These are phyloP conservation scores for Angomonas ambiguus DNA, from an alignment of 208 protist species.

Conservation along the genomic window DNA sequence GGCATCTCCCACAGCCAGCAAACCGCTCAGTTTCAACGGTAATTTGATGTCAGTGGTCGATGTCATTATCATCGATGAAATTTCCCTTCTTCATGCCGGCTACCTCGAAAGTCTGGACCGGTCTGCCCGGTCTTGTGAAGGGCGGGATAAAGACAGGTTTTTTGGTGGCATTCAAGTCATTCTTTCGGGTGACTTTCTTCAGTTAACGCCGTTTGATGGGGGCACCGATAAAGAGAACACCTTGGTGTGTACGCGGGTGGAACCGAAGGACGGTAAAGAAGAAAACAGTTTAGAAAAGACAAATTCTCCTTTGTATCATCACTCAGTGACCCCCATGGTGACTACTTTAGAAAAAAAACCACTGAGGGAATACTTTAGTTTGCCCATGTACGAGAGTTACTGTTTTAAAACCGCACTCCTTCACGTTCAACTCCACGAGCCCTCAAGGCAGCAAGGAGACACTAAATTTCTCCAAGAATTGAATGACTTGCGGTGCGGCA, in stretches of 20 bases:
- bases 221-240: neutral
- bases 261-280: neutral
- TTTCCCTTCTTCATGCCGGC: slow-evolving; percentile 64
- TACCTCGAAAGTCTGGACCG: slow-evolving; percentile 47
- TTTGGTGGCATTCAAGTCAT: slow-evolving; percentile 88
- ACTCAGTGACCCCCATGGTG: no score
- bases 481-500: slow-evolving; percentile 54
- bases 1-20: neutral
- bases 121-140: slow-evolving; percentile 22
- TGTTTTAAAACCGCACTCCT: slow-evolving; percentile 58
- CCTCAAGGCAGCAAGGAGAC: slow-evolving; percentile 46
- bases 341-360: neutral
- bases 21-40: slow-evolving; percentile 10
- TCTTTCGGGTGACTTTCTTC: slow-evolving; percentile 83
- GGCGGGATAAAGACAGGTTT: slow-evolving; percentile 20
- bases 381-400: slow-evolving; percentile 62
- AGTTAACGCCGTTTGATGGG: slow-evolving; percentile 40
- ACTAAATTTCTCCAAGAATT: slow-evolving; percentile 47
- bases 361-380: slow-evolving; percentile 28
- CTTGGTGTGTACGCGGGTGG: slow-evolving; percentile 5
- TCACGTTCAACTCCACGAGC: slow-evolving; percentile 52
- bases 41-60: slow-evolving; percentile 29
- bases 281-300: no score
- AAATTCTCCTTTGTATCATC: no score
- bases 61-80: slow-evolving; percentile 79